phyloP scores from a whole-genome alignment of 2,329 filamentous ascomycete species.

The Fusarium continuum region DNA sequence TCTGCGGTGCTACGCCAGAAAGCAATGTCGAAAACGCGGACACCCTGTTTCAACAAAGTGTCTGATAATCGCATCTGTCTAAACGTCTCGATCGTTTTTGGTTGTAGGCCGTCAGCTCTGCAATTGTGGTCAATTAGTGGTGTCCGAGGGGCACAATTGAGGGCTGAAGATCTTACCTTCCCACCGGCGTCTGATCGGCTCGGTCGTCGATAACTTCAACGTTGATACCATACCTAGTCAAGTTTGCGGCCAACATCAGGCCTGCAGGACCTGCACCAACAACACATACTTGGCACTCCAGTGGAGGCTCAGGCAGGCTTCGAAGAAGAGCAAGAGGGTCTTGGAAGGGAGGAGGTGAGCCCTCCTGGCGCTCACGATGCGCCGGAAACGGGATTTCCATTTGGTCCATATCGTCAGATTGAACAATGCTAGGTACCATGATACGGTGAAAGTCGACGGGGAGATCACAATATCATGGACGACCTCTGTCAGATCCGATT shows the following conservation, averaged over 20 bases:
- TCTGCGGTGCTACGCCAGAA: constrained; percentile 71
- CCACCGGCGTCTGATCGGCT: constrained; percentile 72
- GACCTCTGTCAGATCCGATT: constrained; percentile 38
- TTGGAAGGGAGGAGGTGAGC: constrained; percentile 48
- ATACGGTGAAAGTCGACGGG: constrained; percentile 13
- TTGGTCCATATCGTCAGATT: constrained; percentile 43
- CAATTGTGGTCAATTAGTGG: constrained; percentile 28
- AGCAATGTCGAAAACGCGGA: constrained; percentile 77
- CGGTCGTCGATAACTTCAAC: constrained; percentile 74
- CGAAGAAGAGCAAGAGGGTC: constrained; percentile 60
- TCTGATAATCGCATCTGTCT: constrained; percentile 79
- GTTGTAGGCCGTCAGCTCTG: constrained; percentile 77
- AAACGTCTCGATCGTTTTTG: constrained; percentile 81
- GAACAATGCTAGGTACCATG: constrained; percentile 49
- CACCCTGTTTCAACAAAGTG: constrained; percentile 70
- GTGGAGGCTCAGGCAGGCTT: constrained; percentile 58
- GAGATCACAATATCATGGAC: constrained; percentile 42
- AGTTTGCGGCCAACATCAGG: constrained; percentile 63
- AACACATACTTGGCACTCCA: constrained; percentile 59
- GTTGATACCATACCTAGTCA: constrained; percentile 73
- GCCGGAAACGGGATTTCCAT: constrained; percentile 40
- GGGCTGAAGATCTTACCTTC: constrained; percentile 52
- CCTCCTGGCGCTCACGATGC: constrained; percentile 43
- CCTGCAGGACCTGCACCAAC: constrained; percentile 66
- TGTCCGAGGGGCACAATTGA: neutral